phyloP scores from a whole-genome alignment of 306 rosid genomes.

The Trifolium pratense region DNA sequence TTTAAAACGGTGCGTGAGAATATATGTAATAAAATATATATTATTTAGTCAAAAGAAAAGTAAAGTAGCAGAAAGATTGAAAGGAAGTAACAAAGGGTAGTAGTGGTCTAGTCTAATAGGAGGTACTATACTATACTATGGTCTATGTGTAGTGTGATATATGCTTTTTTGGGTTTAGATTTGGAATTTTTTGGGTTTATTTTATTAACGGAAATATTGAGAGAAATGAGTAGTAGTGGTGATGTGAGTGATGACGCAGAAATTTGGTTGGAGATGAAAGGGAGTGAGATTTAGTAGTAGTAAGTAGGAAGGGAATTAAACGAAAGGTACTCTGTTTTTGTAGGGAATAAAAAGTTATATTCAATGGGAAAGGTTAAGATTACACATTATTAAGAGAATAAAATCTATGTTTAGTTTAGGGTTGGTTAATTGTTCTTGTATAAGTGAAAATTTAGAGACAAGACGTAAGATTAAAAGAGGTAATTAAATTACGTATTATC shows the following conservation, averaged over 20 bases:
- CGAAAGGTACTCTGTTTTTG: slow-evolving; percentile 45
- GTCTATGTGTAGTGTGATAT: not conserved
- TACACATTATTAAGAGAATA: slow-evolving; percentile 20
- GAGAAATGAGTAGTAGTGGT: not conserved
- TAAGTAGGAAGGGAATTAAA: slow-evolving; percentile 40
- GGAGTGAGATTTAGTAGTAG: slow-evolving; percentile 53
- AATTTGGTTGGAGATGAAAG: slow-evolving; percentile 47
- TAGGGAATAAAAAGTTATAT: slow-evolving; percentile 41
- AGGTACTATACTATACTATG: not conserved
- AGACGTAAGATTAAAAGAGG: not conserved
- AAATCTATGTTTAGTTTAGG: not conserved
- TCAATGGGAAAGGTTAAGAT: slow-evolving; percentile 37
- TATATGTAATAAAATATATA: too few species aligned
- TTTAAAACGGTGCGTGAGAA: too few species aligned
- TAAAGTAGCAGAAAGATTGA: slow-evolving; percentile 14
- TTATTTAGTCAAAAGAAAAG: slow-evolving; percentile 12
- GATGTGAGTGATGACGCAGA: slow-evolving; percentile 45
- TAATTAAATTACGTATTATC: not conserved
- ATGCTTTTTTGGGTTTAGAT: not conserved
- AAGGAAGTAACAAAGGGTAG: not conserved
- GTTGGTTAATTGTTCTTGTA: not conserved
- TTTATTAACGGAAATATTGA: not conserved
- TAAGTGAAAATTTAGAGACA: not conserved
- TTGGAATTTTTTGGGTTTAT: not conserved
- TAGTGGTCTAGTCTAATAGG: not conserved